These are phyloP conservation scores for Coemansia sp. DNA, from an alignment of 192 early-diverging fungal species.

Conservation along the genomic window DNA sequence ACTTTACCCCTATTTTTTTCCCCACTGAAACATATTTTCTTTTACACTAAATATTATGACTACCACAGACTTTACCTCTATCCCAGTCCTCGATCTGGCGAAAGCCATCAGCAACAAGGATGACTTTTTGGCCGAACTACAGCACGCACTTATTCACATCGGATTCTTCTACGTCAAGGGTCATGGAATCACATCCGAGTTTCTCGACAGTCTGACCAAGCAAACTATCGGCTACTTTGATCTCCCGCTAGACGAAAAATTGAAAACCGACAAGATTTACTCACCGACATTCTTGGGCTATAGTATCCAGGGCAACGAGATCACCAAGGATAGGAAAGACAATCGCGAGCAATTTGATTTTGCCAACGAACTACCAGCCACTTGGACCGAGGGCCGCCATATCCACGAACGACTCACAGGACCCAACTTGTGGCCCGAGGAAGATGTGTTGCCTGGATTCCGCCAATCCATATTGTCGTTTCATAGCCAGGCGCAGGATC, in stretches of 20 bases:
- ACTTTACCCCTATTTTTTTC: background rate
- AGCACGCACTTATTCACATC: constrained; percentile 59
- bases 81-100: constrained; percentile 32
- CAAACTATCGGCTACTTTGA: constrained; percentile 54
- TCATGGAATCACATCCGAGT: constrained; percentile 45
- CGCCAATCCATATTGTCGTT: constrained; percentile 44
- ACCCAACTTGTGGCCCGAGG: constrained; percentile 66
- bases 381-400: constrained; percentile 30
- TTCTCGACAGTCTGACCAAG: constrained; percentile 36
- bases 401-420: constrained; percentile 59
- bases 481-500: constrained; percentile 38
- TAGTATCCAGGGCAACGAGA: constrained; percentile 55
- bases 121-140: constrained; percentile 53
- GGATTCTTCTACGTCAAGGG: constrained; percentile 65
- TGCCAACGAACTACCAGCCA: constrained; percentile 51
- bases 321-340: constrained; percentile 56
- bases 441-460: constrained; percentile 49
- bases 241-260: constrained; percentile 61
- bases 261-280: constrained; percentile 60
- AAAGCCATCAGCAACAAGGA: constrained; percentile 18
- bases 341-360: constrained; percentile 65
- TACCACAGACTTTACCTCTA: constrained; percentile 21
- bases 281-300: constrained; percentile 67
- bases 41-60: background rate
- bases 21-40: background rate